Base-by-base conservation (phyloP, 139 green algal species). In the Trebouxia sp. region DNA sequence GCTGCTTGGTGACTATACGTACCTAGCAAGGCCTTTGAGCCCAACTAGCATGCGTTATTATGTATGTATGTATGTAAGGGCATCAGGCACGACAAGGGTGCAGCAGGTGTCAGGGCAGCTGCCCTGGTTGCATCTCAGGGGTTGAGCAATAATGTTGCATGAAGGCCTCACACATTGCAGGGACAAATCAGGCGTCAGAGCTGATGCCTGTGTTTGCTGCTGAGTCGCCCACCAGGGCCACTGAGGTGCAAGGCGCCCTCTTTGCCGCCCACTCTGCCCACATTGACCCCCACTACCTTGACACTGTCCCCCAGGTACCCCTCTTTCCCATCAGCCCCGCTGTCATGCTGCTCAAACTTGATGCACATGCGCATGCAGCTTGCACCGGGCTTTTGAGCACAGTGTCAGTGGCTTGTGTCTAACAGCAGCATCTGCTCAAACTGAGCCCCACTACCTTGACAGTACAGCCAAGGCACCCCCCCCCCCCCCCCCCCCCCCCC, bases 231-330 rank as follows among this genome's bases (percentile, higher is more conserved):
- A 72, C 28, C 14, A 72, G 85, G 5, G 84, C 85, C 14, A 51
- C 45, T 32, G 88, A 92, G 72, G 84, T 86, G 32, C 85, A 83
- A 80, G 88, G 88, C n/a, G 84, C 48, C 12, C 39, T 90, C 28
- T 92, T 88, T 80, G 65, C 20, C n/a, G 77, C 51, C 69, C 76
- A 70, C 55, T 37, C 41, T 56, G 69, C 69, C 43, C 26, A 77
- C 24, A 39, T 77, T 37, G 38, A 77, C 69, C 41, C 55, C 4
- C 26, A 77, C 69, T 77, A 77, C 69, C n/a, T 77, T 14, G 35
- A 75, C 65, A 43, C 65, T 0, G 14, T 50, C 32, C 35, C 37
- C 38, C 65, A 75, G 65, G 37, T 47, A 45, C 6, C 65, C 65
- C 65, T 47, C 37, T 26, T 3, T 9, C 37, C 37, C 37, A 32